These are phyloP conservation scores for Fusarium chuoi DNA, from an alignment of 2,329 filamentous ascomycete species.

Conservation along the genomic window DNA sequence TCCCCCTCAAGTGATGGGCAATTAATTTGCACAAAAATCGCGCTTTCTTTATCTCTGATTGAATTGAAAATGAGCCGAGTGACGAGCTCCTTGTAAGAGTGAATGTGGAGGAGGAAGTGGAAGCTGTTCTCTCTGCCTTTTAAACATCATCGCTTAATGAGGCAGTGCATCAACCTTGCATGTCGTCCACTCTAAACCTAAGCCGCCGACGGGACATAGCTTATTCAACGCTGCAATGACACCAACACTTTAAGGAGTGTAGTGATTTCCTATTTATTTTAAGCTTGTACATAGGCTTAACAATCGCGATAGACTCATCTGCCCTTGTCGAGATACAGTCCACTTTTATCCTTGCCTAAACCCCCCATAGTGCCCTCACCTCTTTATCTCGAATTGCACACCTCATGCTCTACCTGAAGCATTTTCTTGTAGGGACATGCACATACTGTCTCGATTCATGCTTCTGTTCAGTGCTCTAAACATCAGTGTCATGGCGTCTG, in stretches of 20 bases:
- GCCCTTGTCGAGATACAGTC: background rate
- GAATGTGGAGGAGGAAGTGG: background rate
- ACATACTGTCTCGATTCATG: background rate
- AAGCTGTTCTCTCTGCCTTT: background rate
- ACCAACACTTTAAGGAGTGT: background rate
- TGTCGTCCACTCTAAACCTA: background rate
- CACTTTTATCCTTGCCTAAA: background rate
- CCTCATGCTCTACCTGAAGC: background rate
- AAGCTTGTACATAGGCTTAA: background rate
- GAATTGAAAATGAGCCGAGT: background rate
- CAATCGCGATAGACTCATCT: background rate
- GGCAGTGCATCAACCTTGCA: conserved; percentile 25
- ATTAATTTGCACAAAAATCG: conserved; percentile 8
- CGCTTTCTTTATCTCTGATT: background rate
- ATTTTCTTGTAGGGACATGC: background rate
- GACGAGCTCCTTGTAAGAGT: background rate
- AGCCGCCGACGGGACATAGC: background rate
- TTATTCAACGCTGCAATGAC: background rate
- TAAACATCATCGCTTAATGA: conserved; percentile 7
- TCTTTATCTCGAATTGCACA: background rate
- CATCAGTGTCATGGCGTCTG: background rate
- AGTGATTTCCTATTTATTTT: background rate
- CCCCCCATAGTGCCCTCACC: background rate
- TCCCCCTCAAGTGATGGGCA: conserved; percentile 11
- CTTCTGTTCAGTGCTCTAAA: background rate